These are phyloP conservation scores for Lipomyces chichibuensis DNA, from an alignment of 805 yeast genomes.

Conservation along the genomic window DNA sequence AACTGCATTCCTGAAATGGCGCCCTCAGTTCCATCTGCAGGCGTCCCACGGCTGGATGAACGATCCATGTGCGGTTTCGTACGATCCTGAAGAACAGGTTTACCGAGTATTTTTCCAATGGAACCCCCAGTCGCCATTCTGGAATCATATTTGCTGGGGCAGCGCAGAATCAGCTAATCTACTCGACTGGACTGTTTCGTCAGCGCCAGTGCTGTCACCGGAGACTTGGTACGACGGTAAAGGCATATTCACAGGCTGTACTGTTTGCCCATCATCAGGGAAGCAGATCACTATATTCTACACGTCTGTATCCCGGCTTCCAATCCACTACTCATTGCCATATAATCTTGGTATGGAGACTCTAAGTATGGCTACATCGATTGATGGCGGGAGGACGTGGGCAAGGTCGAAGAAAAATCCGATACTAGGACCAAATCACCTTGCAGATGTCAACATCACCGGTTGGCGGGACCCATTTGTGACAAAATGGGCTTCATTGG, in stretches of 20 bases:
- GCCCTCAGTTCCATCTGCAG: conserved; percentile 10
- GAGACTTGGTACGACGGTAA: conserved; percentile 2
- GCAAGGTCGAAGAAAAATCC: conserved; percentile 1
- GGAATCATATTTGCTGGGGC: conserved; percentile 15
- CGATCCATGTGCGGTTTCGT: conserved; percentile 17
- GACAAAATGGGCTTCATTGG: conserved; percentile 5
- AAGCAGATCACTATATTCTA: conserved; percentile 4
- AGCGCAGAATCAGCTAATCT: conserved; percentile 2
- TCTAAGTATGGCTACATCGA: conserved; percentile 8
- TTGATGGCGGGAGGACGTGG: conserved; percentile 11
- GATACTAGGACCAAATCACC: conserved; percentile 3
- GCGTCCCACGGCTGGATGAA: conserved; percentile 15
- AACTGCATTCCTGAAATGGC: conserved; percentile 6
- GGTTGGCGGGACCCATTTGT: conserved; percentile 17
- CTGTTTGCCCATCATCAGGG: background rate
- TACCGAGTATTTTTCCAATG: conserved; percentile 11
- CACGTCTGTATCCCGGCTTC: conserved; percentile 9
- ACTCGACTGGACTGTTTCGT: conserved; percentile 3
- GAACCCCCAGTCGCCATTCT: conserved; percentile 8
- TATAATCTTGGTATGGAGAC: conserved; percentile 11
- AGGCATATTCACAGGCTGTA: conserved; percentile 10
- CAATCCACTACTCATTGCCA: conserved; percentile 12
- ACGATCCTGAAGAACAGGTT: conserved; percentile 4
- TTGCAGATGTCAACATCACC: conserved; percentile 3
- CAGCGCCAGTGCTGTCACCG: conserved; percentile 1